Conservation (phyloP, 768 basidiomycete genomes). For the Tricholoma terreum region DNA sequence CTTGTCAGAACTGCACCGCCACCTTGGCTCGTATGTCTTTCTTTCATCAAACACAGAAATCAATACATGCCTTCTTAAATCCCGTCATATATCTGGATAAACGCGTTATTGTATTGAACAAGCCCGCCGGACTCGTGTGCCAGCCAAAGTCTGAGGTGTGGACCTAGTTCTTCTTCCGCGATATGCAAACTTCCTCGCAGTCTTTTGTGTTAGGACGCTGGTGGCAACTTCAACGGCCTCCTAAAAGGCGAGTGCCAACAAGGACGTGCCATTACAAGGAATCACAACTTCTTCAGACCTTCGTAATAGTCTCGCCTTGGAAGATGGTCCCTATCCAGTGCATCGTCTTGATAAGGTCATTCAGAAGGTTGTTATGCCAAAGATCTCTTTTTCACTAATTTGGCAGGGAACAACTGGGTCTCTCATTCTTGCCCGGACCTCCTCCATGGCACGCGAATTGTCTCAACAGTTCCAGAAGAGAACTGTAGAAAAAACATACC, state of each 20-base stretch:
- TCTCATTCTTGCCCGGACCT: constrained; percentile 51
- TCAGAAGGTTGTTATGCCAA: neutral
- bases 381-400: neutral
- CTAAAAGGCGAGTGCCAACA: constrained; percentile 29
- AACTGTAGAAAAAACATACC: constrained; percentile 54
- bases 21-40: too few relatives aligned
- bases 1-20: too few relatives aligned
- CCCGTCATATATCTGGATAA: constrained; percentile 49
- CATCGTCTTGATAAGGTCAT: constrained; percentile 68
- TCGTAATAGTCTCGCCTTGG: constrained; percentile 23
- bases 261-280: neutral
- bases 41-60: neutral
- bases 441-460: constrained; percentile 41
- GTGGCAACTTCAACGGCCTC: constrained; percentile 31
- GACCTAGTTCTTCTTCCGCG: neutral
- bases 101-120: constrained; percentile 53
- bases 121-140: constrained; percentile 56
- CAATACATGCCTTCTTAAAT: neutral
- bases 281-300: constrained; percentile 7
- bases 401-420: constrained; percentile 60
- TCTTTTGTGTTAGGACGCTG: neutral
- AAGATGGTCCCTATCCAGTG: constrained; percentile 43
- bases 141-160: constrained; percentile 33
- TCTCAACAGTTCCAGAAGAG: constrained; percentile 52
- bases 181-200: constrained; percentile 1